Evolutionary conservation across 257 asterid species (phyloP).

Genomic region (Petunia secreta): DNA sequence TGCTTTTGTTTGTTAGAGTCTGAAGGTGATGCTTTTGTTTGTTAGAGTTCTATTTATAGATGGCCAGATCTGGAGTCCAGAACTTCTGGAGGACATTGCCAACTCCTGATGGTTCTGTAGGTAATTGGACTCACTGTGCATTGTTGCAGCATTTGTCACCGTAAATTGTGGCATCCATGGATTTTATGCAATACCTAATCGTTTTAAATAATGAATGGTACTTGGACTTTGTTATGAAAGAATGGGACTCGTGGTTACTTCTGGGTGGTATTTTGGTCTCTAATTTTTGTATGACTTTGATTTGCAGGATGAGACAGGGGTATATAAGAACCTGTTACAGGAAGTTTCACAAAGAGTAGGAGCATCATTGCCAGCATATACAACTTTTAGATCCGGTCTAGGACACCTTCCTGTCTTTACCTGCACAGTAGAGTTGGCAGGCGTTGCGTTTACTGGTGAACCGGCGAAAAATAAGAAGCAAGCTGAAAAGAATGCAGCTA

Average conservation of each 20-base stretch:
- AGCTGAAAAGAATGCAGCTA: conserved; percentile 63
- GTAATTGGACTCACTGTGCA: not conserved
- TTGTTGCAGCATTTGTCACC: not conserved
- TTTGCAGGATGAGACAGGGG: conserved; percentile 60
- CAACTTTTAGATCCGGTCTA: conserved; percentile 52
- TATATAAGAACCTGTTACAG: conserved; percentile 57
- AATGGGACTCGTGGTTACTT: not conserved
- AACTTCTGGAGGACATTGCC: conserved; percentile 12
- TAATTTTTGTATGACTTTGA: conserved; percentile 2
- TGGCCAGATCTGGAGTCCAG: conserved; percentile 6
- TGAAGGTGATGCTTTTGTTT: not conserved
- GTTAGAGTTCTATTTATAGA: conserved; percentile 2
- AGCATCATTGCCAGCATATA: conserved; percentile 49
- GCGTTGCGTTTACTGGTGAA: conserved; percentile 53
- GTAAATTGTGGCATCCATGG: not conserved
- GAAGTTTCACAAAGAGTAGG: conserved; percentile 64
- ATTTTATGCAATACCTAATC: not conserved
- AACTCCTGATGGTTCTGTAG: conserved; percentile 1
- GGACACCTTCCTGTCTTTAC: conserved; percentile 58
- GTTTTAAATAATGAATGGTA: not conserved
- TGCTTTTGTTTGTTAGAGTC: conserved; percentile 10
- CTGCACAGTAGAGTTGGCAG: conserved; percentile 55
- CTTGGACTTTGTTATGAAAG: not conserved
- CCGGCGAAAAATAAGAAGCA: conserved; percentile 62
- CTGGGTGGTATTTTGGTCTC: conserved; percentile 13